Evolutionary conservation across 2,329 filamentous ascomycete species (phyloP).

Genomic region (Colletotrichum salicis): DNA sequence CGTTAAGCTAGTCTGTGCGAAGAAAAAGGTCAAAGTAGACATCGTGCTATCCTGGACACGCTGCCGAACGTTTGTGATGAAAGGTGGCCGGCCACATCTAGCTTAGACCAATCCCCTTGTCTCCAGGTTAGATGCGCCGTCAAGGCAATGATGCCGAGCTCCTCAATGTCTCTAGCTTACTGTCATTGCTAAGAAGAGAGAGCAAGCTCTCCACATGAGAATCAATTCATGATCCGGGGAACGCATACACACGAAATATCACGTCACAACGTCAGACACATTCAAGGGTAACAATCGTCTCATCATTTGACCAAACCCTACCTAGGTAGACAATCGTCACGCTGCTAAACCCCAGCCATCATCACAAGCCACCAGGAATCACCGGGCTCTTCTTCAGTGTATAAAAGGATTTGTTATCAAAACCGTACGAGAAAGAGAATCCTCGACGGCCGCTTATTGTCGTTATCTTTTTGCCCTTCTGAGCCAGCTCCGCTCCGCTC

Average conservation of each 20-base stretch:
- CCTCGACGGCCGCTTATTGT: constrained; percentile 7
- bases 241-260: background rate
- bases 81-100: too few species aligned
- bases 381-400: background rate
- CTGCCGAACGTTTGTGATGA: too few species aligned
- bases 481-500: constrained; percentile 11
- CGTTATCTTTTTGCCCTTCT: background rate
- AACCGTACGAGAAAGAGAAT: constrained; percentile 3
- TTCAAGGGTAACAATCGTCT: constrained; percentile 26
- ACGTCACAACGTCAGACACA: background rate
- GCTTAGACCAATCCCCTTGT: too few species aligned
- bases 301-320: constrained; percentile 31
- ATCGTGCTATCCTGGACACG: too few species aligned
- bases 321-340: background rate
- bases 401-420: background rate
- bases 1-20: too few species aligned
- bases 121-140: too few species aligned
- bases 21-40: too few species aligned
- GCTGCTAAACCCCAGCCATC: background rate
- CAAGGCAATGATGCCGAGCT: too few species aligned
- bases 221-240: too few species aligned
- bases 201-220: background rate
- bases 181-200: background rate
- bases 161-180: background rate
- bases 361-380: constrained; percentile 6